Conservation (phyloP, 2,329 filamentous ascomycete genomes). For the Fusarium concolor region DNA sequence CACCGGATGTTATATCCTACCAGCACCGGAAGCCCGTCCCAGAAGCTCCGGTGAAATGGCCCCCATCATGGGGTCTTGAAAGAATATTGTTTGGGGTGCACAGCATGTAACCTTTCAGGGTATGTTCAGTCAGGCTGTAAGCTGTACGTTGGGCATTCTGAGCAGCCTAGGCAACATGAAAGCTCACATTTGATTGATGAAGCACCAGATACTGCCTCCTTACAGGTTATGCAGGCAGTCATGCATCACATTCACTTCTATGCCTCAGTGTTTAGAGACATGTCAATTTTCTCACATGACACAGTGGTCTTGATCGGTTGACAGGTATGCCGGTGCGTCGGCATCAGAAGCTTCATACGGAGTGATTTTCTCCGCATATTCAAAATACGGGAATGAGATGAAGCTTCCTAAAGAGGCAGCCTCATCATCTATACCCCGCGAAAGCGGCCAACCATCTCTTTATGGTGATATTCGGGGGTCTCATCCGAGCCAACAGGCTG, state of each 20-base stretch:
- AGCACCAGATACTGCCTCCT: constrained; percentile 5
- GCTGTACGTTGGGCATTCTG: not conserved
- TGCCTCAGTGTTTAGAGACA: constrained; percentile 15
- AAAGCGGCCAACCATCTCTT: constrained; percentile 10
- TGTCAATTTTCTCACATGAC: constrained; percentile 25
- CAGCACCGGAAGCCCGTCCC: not conserved
- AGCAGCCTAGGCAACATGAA: constrained; percentile 14
- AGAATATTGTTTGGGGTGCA: not conserved
- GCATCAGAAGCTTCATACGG: constrained; percentile 23
- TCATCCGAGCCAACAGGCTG: constrained; percentile 6
- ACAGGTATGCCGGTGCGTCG: constrained; percentile 16
- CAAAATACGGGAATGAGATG: constrained; percentile 24
- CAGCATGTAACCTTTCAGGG: constrained; percentile 1
- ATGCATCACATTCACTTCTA: constrained; percentile 9
- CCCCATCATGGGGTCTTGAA: not conserved
- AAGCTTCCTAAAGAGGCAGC: constrained; percentile 17
- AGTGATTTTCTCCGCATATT: constrained; percentile 23
- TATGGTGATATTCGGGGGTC: constrained; percentile 8
- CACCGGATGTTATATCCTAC: not conserved
- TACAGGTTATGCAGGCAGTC: constrained; percentile 14
- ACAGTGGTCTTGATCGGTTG: constrained; percentile 13
- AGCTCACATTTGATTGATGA: constrained; percentile 5
- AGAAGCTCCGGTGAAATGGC: not conserved
- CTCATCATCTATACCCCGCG: constrained; percentile 2
- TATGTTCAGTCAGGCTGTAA: not conserved